Base-by-base conservation (phyloP, 1,284 basidiomycete species). In the Malassezia arunalokei region DNA sequence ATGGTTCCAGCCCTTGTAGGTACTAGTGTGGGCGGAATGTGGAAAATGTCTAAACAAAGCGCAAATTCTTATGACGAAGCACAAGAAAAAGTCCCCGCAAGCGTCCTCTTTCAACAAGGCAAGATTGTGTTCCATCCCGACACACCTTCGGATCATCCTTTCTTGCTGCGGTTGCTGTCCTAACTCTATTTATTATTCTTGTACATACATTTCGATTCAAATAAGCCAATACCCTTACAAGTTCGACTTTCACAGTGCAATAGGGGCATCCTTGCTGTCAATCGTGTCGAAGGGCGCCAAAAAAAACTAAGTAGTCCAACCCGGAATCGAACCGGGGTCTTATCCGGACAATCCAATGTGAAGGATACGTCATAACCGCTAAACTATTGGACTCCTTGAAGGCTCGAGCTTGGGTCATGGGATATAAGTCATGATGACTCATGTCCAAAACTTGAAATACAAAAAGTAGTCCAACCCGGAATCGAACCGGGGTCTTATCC, bases 91-190 rank as follows among this genome's bases (percentile, higher is more conserved):
- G 53, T 66, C 2, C 56, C 60, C 5, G 54, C 59, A 1, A 51
- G 45, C n/a, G 46, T 57, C 17, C 47, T 71, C 15, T 70, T 43
- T 50, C 51, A 63, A 52, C 63, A 73, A 68, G 87, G 87, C 57
- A 84, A 81, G 69, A 77, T 89, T 17, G 85, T 87, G 67, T 78
- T 91, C 20, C 88, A 92, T 71, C 87, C 87, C 0, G 86, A 87
- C 40, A 90, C 87, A 17, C 77, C 77, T 58, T 61, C 69, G 5
- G 68, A 72, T 48, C 76, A 77, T 56, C 74, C 75, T 11, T 51
- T 55, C 41, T 33, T 60, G n/a, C 28, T 45, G 9, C 12, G 29
- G 46, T 3, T 20, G 17, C 8, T 20, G 33, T 29, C 6, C 33
- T 48, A 24, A 4, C 20, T 24, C 20, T 24, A 4, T 24, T 24